Conservation (phyloP, 371 early-diverging fungal species). For the Phascolomyces articulosus region DNA sequence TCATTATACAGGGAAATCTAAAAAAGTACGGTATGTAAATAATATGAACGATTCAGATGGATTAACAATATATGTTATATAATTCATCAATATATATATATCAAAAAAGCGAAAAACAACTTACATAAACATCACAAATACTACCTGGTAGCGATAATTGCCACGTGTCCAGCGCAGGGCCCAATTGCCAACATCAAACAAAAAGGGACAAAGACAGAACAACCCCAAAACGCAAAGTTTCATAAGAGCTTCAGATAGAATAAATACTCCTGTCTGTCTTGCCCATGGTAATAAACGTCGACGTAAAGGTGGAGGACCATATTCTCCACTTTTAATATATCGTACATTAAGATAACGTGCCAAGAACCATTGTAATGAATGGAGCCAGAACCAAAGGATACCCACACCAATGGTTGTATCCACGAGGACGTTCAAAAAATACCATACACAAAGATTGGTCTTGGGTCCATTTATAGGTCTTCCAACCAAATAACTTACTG, state of each 20-base stretch:
- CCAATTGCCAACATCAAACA: slow-evolving; percentile 46
- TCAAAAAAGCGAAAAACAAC: background rate
- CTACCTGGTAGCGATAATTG: slow-evolving; percentile 46
- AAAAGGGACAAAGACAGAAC: slow-evolving; percentile 32
- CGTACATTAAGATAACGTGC: slow-evolving; percentile 25
- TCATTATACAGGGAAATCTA: slow-evolving; percentile 66
- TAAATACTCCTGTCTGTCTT: slow-evolving; percentile 39
- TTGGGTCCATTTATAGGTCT: slow-evolving; percentile 44
- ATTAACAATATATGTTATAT: too few species aligned
- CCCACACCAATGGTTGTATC: slow-evolving; percentile 69
- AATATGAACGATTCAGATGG: too few species aligned
- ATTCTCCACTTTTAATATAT: slow-evolving; percentile 42
- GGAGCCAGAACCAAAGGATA: slow-evolving; percentile 58
- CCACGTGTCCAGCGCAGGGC: slow-evolving; percentile 41
- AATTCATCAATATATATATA: too few species aligned
- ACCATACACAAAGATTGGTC: slow-evolving; percentile 70
- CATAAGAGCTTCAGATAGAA: slow-evolving; percentile 37
- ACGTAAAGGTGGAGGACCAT: slow-evolving; percentile 38
- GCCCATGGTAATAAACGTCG: slow-evolving; percentile 42
- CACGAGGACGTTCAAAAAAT: slow-evolving; percentile 66
- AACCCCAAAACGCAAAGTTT: slow-evolving; percentile 43
- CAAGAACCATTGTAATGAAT: slow-evolving; percentile 28
- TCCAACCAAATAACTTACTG: slow-evolving; percentile 56
- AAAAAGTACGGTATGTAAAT: too few species aligned
- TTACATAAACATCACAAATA: slow-evolving; percentile 56